Base-by-base conservation (phyloP, 306 rosid genomes). In the Vigna unguiculata region DNA sequence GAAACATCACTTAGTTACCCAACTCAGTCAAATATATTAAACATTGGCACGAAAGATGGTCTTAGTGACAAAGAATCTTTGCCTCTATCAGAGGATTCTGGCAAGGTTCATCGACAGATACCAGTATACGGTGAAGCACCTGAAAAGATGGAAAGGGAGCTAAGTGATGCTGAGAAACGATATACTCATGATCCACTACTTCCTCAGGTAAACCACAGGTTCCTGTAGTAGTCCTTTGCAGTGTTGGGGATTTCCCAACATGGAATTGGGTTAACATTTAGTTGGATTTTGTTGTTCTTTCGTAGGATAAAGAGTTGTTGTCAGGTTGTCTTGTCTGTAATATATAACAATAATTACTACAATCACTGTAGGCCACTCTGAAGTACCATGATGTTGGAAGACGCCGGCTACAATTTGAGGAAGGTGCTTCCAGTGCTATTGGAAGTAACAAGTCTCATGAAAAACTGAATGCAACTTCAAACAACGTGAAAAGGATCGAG, bases 321-420 rank as follows among this genome's bases (percentile, higher is more conserved):
- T 75, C 74, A 69, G 17, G 48, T 58, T 36, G 45, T 70, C 45
- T 40, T 34, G 40, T 34, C 40, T 34, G 66, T 71, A 52, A 71
- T 47, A 65, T 65, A 32, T 83, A 59, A 17, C 82, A 53, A 17
- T 83, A 64, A 78, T 53, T 62, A 46, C 34, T 60, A 36, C 45
- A 20, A 59, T 83, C 76, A 64, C 43, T 80, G 85, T 30, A 86
- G 96, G 88, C 59, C 65, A 40, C 61, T 61, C 67, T 75, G 78
- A 86, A 78, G 75, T 67, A 81, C 38, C 81, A 67, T 73, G 90
- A 84, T 58, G 45, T 78, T 74, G 87, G 61, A 67, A 81, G 89
- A 80, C 91, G 90, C 49, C 82, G 87, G 82, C 90, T 90, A 76
- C 89, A 84, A 69, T 88, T 83, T 74, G 93, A 73, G 79, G 93